A percentile compares a stretch with the other conserved stretches of the same genome.
Evolutionary conservation across 805 yeast species (phyloP).

Genomic region (Wickerhamomyces xylosicus): DNA sequence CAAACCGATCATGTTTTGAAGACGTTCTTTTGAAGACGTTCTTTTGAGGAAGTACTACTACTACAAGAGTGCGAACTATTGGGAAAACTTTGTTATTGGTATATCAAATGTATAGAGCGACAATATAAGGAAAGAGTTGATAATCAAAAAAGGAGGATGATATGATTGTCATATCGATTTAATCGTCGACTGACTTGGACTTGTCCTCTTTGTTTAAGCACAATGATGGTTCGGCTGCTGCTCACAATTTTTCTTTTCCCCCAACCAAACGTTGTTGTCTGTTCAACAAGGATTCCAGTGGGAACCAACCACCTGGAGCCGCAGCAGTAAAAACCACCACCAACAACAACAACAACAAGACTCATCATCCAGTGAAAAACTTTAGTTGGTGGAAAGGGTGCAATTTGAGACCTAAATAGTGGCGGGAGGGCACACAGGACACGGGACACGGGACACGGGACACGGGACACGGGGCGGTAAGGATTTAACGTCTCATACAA

Average conservation of each 20-base stretch:
- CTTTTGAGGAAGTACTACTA: too few species aligned
- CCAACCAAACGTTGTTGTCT: background rate
- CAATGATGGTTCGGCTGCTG: background rate
- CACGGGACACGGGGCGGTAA: too few species aligned
- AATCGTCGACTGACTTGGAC: background rate
- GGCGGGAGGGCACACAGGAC: too few species aligned
- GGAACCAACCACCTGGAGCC: background rate
- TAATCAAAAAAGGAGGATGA: too few species aligned
- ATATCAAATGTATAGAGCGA: background rate
- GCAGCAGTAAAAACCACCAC: background rate
- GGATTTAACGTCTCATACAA: too few species aligned
- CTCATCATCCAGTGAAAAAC: background rate
- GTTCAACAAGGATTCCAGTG: background rate
- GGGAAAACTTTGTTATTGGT: background rate
- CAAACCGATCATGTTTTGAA: slow-evolving; percentile 53
- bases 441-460: too few species aligned
- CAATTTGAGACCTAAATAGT: too few species aligned
- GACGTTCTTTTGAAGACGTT: slow-evolving; percentile 26
- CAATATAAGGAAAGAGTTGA: background rate
- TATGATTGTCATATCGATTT: too few species aligned
- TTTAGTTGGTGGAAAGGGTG: too few species aligned
- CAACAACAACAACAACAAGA: background rate
- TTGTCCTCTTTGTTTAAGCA: background rate
- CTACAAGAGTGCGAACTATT: background rate
- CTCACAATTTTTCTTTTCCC: too few species aligned